These are phyloP conservation scores for Penicillium samsonianum DNA, from an alignment of 495 filamentous ascomycete species.

Conservation along the genomic window DNA sequence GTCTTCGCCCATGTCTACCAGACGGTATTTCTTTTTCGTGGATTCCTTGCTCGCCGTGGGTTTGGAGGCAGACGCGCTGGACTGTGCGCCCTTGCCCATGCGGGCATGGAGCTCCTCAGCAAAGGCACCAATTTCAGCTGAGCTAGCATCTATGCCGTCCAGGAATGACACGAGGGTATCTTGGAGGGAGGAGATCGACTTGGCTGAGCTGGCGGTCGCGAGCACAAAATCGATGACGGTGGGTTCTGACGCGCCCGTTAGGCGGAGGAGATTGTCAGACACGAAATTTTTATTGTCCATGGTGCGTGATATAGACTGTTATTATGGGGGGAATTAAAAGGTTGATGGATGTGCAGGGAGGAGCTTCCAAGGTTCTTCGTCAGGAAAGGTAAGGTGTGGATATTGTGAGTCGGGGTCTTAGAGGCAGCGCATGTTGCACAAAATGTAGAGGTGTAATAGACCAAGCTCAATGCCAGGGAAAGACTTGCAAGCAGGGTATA, in stretches of 20 bases:
- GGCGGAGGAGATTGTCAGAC: constrained; percentile 49
- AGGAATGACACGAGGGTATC: constrained; percentile 57
- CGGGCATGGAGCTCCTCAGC: constrained; percentile 55
- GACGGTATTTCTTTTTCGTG: constrained; percentile 69
- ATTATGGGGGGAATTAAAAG: not conserved
- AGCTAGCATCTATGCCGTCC: constrained; percentile 40
- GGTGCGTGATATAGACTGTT: constrained; percentile 8
- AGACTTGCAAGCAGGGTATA: not conserved
- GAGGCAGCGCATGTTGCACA: constrained; percentile 6
- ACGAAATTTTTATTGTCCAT: constrained; percentile 50
- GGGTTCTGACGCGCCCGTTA: constrained; percentile 61
- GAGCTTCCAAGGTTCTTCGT: not conserved
- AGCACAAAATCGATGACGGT: constrained; percentile 64
- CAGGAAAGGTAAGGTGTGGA: constrained; percentile 1
- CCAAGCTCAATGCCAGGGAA: not conserved
- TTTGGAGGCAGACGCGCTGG: constrained; percentile 13
- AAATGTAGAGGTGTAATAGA: not conserved
- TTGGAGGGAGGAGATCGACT: constrained; percentile 52
- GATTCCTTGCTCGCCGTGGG: constrained; percentile 22
- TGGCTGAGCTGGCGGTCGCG: constrained; percentile 57
- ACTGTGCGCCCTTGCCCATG: constrained; percentile 33
- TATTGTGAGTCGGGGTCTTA: not conserved
- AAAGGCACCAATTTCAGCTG: constrained; percentile 52
- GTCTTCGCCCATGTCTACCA: constrained; percentile 83
- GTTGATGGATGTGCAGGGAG: not conserved